Conservation (phyloP, 225 moss, liverwort and hornwort species). For the Anthoceros angustus region DNA sequence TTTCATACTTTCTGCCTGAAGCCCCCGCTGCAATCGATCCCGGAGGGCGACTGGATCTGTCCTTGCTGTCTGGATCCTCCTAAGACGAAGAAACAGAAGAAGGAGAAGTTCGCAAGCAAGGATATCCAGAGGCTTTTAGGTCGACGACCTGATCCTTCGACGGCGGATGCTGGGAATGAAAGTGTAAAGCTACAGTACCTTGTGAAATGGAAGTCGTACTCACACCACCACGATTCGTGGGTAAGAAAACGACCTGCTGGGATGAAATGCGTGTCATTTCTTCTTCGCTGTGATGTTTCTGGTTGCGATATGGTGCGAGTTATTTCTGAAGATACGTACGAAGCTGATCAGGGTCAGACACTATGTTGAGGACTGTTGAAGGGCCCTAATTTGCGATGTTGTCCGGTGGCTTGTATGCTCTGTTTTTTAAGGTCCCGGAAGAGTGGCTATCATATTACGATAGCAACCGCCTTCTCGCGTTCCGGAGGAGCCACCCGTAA, state of each 20-base stretch:
- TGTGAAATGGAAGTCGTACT: conserved; percentile 67
- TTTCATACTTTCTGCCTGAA: conserved; percentile 76
- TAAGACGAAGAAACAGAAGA: conserved; percentile 25
- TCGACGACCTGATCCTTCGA: conserved; percentile 32
- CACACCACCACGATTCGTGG: conserved; percentile 80
- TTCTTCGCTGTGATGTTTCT: background rate
- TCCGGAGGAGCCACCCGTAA: conserved; percentile 50
- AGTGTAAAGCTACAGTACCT: conserved; percentile 36
- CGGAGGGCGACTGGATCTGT: conserved; percentile 76
- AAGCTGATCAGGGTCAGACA: background rate
- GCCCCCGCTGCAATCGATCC: conserved; percentile 46
- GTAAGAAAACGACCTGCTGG: conserved; percentile 16
- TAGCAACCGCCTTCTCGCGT: conserved; percentile 21
- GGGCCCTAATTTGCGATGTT: conserved; percentile 1
- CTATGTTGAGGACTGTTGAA: conserved; percentile 1
- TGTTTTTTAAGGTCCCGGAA: conserved; percentile 43
- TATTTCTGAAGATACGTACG: background rate
- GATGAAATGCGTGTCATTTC: background rate
- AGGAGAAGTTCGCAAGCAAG: conserved; percentile 27
- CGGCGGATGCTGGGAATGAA: conserved; percentile 13
- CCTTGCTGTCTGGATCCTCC: conserved; percentile 32
- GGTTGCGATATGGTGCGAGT: background rate
- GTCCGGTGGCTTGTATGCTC: conserved; percentile 8
- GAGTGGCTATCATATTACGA: conserved; percentile 50
- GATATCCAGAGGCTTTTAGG: conserved; percentile 44